Evolutionary conservation across 306 rosid genomes (phyloP).

Genomic region (Mucuna pruriens): DNA sequence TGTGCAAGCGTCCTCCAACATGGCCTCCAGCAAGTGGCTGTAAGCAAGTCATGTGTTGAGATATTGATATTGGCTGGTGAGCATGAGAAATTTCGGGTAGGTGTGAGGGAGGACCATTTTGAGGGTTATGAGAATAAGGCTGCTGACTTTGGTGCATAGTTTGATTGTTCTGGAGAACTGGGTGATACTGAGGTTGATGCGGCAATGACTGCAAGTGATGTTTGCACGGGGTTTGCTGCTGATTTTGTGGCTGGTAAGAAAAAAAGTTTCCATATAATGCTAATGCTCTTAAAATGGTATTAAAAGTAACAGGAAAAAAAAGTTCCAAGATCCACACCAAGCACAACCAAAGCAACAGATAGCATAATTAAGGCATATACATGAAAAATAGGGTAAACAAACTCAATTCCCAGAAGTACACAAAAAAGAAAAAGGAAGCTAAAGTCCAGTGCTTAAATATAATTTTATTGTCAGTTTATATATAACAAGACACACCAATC

Average conservation of each 20-base stretch:
- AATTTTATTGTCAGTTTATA: neutral
- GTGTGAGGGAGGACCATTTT: conserved; percentile 72
- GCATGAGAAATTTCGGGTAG: conserved; percentile 77
- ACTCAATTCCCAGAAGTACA: conserved; percentile 5
- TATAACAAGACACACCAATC: neutral
- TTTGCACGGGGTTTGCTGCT: conserved; percentile 73
- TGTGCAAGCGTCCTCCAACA: conserved; percentile 88
- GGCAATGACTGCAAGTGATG: conserved; percentile 73
- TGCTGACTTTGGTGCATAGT: conserved; percentile 81
- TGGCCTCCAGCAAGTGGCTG: conserved; percentile 73
- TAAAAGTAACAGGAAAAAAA: neutral
- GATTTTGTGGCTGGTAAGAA: conserved; percentile 62
- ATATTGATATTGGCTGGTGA: conserved; percentile 80
- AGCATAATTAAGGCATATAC: conserved; percentile 21
- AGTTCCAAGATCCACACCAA: conserved; percentile 25
- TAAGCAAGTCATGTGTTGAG: conserved; percentile 84
- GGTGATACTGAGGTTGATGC: conserved; percentile 84
- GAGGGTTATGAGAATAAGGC: conserved; percentile 82
- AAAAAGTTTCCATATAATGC: neutral
- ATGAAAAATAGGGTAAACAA: conserved; percentile 16
- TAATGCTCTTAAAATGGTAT: neutral
- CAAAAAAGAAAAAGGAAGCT: neutral
- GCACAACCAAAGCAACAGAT: conserved; percentile 14
- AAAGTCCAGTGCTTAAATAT: neutral
- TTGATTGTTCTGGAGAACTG: conserved; percentile 80